Evolutionary conservation across 2,329 filamentous ascomycete genomes (phyloP).

Genomic region (Xylariales sp.): DNA sequence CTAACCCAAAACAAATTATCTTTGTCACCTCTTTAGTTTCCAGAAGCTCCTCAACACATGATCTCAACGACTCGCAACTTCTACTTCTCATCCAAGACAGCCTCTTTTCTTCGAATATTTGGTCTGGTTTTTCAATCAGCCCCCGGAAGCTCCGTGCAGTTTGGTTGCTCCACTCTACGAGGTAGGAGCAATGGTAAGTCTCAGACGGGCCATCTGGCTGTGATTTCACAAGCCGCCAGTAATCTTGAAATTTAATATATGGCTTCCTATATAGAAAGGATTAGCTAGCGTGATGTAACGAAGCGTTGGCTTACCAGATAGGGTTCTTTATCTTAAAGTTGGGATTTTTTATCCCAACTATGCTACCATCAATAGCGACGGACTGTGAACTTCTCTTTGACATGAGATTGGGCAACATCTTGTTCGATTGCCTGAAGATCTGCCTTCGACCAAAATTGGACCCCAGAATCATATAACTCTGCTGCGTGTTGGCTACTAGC

Average conservation of each 20-base stretch:
- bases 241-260: constrained; percentile 17
- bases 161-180: constrained; percentile 16
- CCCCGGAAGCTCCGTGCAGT: constrained; percentile 10
- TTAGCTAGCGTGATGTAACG: background rate
- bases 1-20: constrained; percentile 20
- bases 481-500: constrained; percentile 13
- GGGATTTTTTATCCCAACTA: constrained; percentile 17
- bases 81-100: constrained; percentile 14
- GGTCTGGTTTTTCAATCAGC: constrained; percentile 1
- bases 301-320: constrained; percentile 1
- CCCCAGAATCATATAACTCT: constrained; percentile 12
- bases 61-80: constrained; percentile 12
- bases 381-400: constrained; percentile 17
- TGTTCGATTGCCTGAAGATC: constrained; percentile 16
- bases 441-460: constrained; percentile 14
- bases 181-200: constrained; percentile 17
- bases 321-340: constrained; percentile 13
- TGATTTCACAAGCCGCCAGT: constrained; percentile 11
- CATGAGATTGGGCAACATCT: constrained; percentile 16
- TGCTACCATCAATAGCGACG: constrained; percentile 17
- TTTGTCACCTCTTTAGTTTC: constrained; percentile 16
- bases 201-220: constrained; percentile 10
- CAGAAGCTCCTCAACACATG: constrained; percentile 10
- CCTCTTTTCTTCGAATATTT: constrained; percentile 9
- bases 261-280: constrained; percentile 13